Percentiles rank a stretch among this genome's conserved stretches.
Evolutionary conservation across 176 grass and related monocot species (phyloP).

Genomic region (Rhipidocladum racemiflorum): DNA sequence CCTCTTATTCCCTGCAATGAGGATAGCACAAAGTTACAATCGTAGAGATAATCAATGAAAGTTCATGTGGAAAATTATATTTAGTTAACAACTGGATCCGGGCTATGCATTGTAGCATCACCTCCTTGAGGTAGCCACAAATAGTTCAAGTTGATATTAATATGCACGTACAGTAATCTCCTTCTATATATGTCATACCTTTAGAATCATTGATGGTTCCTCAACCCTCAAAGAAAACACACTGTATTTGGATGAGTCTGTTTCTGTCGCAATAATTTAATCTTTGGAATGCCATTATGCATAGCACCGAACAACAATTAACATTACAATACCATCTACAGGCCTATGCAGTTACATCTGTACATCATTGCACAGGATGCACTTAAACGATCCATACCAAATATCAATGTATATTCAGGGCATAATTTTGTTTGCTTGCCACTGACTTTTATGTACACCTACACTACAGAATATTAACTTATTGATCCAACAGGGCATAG

Average conservation of each 20-base stretch:
- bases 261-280: neutral
- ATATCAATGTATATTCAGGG: neutral
- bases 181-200: neutral
- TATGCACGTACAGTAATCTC: neutral
- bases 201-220: neutral
- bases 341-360: neutral
- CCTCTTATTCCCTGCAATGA: conserved; percentile 74
- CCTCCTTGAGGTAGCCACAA: neutral
- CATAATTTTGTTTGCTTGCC: neutral
- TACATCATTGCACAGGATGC: neutral
- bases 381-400: neutral
- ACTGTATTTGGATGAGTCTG: neutral
- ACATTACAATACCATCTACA: neutral
- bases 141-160: neutral
- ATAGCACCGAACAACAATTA: neutral
- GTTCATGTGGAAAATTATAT: neutral
- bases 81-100: neutral
- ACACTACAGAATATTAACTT: neutral
- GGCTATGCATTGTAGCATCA: neutral
- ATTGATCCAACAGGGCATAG: neutral
- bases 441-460: neutral
- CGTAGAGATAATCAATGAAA: conserved; percentile 22
- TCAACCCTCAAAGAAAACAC: neutral
- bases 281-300: neutral
- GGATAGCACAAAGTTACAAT: neutral